These are phyloP conservation scores for Lactarius deliciosus DNA, from an alignment of 768 basidiomycete genomes.

Conservation along the genomic window DNA sequence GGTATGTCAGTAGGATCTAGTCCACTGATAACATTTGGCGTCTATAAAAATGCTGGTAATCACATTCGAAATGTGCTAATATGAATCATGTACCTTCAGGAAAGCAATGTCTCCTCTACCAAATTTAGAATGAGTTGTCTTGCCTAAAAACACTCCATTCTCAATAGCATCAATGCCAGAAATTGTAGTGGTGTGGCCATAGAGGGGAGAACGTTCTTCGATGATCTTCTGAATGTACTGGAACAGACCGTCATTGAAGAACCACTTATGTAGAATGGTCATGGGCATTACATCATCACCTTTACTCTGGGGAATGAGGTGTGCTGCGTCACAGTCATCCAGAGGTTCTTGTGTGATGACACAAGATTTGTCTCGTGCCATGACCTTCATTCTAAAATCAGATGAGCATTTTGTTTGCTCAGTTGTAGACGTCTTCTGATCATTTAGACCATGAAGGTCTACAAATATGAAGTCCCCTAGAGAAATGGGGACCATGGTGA, in stretches of 20 bases:
- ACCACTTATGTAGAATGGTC: background rate
- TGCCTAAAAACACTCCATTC: background rate
- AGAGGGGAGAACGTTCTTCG: background rate
- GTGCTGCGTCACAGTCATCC: too few species aligned
- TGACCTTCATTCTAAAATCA: background rate
- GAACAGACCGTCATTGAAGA: background rate
- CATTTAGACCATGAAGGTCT: background rate
- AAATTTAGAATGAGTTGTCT: accelerated
- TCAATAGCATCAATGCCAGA: background rate
- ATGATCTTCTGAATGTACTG: background rate
- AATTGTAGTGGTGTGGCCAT: background rate
- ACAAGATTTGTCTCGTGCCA: background rate
- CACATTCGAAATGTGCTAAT: too few species aligned
- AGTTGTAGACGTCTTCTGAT: too few species aligned
- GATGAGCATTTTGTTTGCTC: background rate
- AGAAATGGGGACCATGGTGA: too few species aligned
- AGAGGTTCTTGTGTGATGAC: background rate
- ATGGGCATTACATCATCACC: background rate
- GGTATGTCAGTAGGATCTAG: too few species aligned
- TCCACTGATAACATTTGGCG: too few species aligned
- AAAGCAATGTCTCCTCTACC: background rate
- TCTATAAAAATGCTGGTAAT: too few species aligned
- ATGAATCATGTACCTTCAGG: background rate
- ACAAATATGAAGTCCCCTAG: background rate
- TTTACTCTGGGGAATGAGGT: background rate